Evolutionary conservation across 768 basidiomycete genomes (phyloP).

Genomic region (Lanmaoa rubissima): DNA sequence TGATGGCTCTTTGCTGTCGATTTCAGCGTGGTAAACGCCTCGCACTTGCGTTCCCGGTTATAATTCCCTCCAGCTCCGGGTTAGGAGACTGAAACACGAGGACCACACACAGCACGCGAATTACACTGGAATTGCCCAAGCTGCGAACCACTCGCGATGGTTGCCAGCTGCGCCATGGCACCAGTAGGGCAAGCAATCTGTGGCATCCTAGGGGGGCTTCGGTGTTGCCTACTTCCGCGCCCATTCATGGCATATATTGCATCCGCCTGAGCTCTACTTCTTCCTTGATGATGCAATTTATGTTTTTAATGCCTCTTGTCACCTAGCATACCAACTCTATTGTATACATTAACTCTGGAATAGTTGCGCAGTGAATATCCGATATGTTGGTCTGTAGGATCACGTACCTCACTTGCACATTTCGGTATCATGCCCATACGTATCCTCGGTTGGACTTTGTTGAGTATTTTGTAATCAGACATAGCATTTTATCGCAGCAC

Average conservation of each 20-base stretch:
- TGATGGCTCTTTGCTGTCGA: not conserved
- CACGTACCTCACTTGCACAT: not conserved
- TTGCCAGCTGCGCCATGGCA: not conserved
- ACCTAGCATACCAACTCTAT: no score
- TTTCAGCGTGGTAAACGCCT: not conserved
- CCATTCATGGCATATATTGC: no score
- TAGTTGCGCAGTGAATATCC: not conserved
- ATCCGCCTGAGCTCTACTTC: no score
- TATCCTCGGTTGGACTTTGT: no score
- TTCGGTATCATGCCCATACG: no score
- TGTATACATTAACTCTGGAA: not conserved
- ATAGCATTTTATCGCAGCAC: not conserved
- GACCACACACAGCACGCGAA: not conserved
- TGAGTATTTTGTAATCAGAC: no score
- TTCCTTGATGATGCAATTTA: not conserved
- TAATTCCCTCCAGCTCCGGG: not conserved
- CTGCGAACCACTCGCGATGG: not conserved
- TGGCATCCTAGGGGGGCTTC: not conserved
- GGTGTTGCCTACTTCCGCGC: not conserved
- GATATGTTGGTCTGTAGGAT: not conserved
- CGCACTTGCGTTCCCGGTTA: no score
- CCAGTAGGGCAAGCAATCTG: no score
- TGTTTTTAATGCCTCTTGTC: not conserved
- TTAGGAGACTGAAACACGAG: not conserved
- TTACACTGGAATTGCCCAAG: not conserved